phyloP scores from a whole-genome alignment of 495 filamentous ascomycete genomes.

The Aspergillus nidulans region DNA sequence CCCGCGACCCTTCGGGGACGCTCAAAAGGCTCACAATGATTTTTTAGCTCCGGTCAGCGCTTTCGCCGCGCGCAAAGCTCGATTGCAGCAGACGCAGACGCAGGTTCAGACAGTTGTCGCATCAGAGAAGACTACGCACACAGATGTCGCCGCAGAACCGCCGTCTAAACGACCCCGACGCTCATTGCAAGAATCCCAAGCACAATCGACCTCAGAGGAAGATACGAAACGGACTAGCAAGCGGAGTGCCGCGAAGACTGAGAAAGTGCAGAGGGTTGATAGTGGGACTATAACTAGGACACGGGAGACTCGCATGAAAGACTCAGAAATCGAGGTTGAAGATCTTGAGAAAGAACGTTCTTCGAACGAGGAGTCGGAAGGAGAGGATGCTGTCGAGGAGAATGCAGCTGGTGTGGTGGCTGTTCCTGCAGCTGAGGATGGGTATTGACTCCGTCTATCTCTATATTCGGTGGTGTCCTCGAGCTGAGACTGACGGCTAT shows the following conservation, averaged over 20 bases:
- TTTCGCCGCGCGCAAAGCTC: constrained; percentile 45
- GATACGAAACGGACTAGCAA: constrained; percentile 24
- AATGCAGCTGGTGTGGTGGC: constrained; percentile 24
- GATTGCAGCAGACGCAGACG: constrained; percentile 35
- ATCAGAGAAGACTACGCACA: constrained; percentile 15
- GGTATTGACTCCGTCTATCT: constrained; percentile 10
- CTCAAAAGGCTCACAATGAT: neutral
- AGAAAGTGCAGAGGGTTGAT: constrained; percentile 3
- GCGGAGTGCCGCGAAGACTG: constrained; percentile 18
- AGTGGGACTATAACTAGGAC: neutral
- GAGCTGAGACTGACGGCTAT: constrained; percentile 11
- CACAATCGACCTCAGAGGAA: constrained; percentile 10
- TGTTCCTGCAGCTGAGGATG: constrained; percentile 27
- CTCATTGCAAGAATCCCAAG: constrained; percentile 18
- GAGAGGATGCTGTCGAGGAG: constrained; percentile 16
- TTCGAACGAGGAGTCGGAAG: constrained; percentile 19
- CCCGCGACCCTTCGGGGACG: neutral
- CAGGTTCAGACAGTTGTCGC: constrained; percentile 23
- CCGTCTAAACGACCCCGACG: constrained; percentile 35
- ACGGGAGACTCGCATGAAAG: constrained; percentile 3
- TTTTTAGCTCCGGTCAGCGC: constrained; percentile 39
- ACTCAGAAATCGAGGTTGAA: neutral
- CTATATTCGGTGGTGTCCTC: neutral
- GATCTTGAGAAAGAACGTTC: constrained; percentile 1
- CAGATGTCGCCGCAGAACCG: constrained; percentile 25